Percentiles rank a stretch among this genome's conserved stretches.
Conservation (phyloP, 2,329 filamentous ascomycete species). For the Xylariaceae sp. region DNA sequence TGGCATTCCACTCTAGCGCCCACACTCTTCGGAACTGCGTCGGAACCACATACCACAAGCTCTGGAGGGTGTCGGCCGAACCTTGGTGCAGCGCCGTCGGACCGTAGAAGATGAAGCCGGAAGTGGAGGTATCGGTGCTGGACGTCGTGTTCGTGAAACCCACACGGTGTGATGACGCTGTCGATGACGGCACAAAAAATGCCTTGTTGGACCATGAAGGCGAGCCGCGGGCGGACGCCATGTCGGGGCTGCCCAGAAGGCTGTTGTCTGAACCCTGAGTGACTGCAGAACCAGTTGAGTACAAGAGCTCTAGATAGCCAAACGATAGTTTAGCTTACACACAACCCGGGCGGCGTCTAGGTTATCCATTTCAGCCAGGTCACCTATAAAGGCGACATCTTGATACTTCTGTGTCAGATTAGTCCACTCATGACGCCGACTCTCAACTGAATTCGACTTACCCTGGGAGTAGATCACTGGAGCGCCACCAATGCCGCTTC, state of each 20-base stretch:
- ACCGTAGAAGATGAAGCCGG: conserved; percentile 38
- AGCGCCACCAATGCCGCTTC: conserved; percentile 34
- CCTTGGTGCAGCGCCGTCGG: conserved; percentile 27
- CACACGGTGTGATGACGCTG: conserved; percentile 28
- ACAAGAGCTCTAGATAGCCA: background rate
- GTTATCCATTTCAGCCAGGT: conserved; percentile 15
- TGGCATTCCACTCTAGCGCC: conserved; percentile 36
- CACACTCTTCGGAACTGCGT: conserved; percentile 26
- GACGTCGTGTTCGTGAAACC: conserved; percentile 26
- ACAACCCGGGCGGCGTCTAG: conserved; percentile 23
- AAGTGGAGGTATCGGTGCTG: conserved; percentile 15
- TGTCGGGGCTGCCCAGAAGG: conserved; percentile 31
- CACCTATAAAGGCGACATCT: conserved; percentile 22
- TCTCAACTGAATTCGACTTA: conserved; percentile 9
- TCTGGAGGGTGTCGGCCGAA: conserved; percentile 24
- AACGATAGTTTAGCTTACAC: conserved; percentile 25
- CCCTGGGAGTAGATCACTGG: conserved; percentile 34
- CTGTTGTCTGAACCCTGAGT: conserved; percentile 24
- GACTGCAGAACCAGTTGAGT: conserved; percentile 3
- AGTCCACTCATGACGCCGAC: background rate
- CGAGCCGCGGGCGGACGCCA: conserved; percentile 12
- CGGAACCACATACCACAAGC: conserved; percentile 34
- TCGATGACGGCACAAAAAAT: conserved; percentile 32
- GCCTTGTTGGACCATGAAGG: conserved; percentile 35
- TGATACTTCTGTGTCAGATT: background rate